Percentiles rank a stretch among this genome's conserved stretches.
Conservation (phyloP, 139 green algal genomes). For the Dunaliella primolecta region DNA sequence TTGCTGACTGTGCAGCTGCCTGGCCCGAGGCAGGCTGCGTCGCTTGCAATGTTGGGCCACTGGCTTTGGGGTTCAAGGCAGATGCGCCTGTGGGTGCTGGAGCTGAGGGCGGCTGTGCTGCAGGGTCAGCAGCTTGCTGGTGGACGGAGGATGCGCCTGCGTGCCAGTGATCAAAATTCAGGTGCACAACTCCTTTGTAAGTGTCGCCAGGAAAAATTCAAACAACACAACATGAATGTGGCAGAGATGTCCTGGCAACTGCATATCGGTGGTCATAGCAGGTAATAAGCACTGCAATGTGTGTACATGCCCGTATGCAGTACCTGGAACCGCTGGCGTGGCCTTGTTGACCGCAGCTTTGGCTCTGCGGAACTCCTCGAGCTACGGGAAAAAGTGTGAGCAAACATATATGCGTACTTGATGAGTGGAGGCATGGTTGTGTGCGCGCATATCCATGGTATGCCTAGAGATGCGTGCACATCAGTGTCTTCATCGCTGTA, state of each 20-base stretch:
- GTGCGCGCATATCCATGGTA: not conserved
- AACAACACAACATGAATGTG: too few relatives aligned
- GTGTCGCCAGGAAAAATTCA: too few relatives aligned
- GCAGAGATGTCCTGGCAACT: too few relatives aligned
- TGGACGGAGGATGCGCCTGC: not conserved
- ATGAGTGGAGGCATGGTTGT: not conserved
- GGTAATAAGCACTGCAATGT: too few relatives aligned
- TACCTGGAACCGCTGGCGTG: not conserved
- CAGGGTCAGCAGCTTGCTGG: not conserved
- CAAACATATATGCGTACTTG: not conserved
- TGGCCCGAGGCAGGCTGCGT: not conserved
- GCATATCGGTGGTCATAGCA: too few relatives aligned
- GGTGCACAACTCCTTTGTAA: too few relatives aligned
- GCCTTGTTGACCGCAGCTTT: not conserved
- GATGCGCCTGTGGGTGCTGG: not conserved
- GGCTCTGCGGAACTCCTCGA: slow-evolving; percentile 33
- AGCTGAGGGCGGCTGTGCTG: not conserved
- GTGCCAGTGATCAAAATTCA: not conserved
- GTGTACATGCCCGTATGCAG: not conserved
- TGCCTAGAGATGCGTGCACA: not conserved
- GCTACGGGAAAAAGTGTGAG: not conserved
- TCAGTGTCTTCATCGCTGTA: not conserved
- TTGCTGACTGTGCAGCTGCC: not conserved
- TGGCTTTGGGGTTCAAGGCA: not conserved
- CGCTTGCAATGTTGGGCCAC: too few relatives aligned